These are phyloP conservation scores for Butyriboletus loyo DNA, from an alignment of 768 basidiomycete genomes.

Conservation along the genomic window DNA sequence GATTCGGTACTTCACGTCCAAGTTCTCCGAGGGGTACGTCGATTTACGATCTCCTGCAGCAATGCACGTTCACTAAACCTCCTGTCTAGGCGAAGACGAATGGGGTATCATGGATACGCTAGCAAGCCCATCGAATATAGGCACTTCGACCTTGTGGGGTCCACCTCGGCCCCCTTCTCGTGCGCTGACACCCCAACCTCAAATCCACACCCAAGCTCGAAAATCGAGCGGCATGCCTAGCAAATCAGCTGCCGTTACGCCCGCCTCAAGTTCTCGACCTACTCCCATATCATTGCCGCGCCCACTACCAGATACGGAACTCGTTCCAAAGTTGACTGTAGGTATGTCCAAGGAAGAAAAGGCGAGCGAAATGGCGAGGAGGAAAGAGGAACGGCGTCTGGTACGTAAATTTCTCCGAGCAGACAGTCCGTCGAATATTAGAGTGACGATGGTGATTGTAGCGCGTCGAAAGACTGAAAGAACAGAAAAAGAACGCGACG, in stretches of 20 bases:
- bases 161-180: constrained; percentile 19
- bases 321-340: constrained; percentile 31
- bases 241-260: constrained; percentile 7
- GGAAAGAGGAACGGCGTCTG: constrained; percentile 91
- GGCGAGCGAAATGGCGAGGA: constrained; percentile 85
- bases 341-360: constrained; percentile 86
- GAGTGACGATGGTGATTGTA: constrained; percentile 22
- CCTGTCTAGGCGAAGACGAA: constrained; percentile 9
- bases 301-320: constrained; percentile 10
- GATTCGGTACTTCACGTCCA: constrained; percentile 20
- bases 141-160: constrained; percentile 11
- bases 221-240: not conserved
- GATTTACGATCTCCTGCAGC: not conserved
- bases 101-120: constrained; percentile 21
- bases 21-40: constrained; percentile 12
- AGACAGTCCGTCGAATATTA: not conserved
- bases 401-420: constrained; percentile 38
- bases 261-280: constrained; percentile 17
- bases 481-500: constrained; percentile 62
- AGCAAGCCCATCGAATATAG: not conserved
- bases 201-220: constrained; percentile 2
- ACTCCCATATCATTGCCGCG: constrained; percentile 28
- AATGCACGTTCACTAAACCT: not conserved
- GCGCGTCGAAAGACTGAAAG: constrained; percentile 79
- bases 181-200: constrained; percentile 21